phyloP scores from a whole-genome alignment of 148 eudicot genomes.

The Hydrangea macrophylla region DNA sequence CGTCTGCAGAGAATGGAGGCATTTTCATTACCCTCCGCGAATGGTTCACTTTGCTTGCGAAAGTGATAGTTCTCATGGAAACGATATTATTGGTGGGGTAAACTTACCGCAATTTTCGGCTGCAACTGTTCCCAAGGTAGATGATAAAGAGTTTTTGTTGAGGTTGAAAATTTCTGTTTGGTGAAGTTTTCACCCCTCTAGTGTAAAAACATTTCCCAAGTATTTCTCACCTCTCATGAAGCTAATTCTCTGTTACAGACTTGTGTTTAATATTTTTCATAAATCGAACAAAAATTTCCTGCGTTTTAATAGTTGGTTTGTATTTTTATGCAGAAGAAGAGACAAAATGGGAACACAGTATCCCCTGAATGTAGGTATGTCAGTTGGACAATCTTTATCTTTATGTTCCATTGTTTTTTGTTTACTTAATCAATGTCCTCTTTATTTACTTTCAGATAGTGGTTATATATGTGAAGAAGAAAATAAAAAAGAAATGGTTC shows the following conservation, averaged over 20 bases:
- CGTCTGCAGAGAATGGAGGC: constrained; percentile 68
- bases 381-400: neutral
- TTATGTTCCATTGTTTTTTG: neutral
- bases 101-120: constrained; percentile 73
- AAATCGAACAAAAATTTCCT: neutral
- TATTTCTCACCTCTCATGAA: neutral
- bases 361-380: constrained; percentile 28
- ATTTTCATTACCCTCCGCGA: constrained; percentile 58
- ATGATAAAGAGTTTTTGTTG: constrained; percentile 12
- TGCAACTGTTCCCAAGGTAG: constrained; percentile 69
- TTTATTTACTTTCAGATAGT: too few relatives aligned
- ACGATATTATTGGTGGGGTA: constrained; percentile 33
- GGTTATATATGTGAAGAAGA: too few relatives aligned
- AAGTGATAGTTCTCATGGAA: constrained; percentile 31
- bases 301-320: constrained; percentile 8
- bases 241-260: neutral
- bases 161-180: constrained; percentile 1
- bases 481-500: too few relatives aligned
- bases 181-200: neutral
- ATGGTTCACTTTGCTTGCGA: constrained; percentile 54
- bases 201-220: neutral
- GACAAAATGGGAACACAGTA: constrained; percentile 10
- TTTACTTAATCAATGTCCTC: neutral
- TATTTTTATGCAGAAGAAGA: constrained; percentile 23
- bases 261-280: too few relatives aligned